These are phyloP conservation scores for Colletotrichum liaoningense DNA, from an alignment of 2,329 filamentous ascomycete species.

Conservation along the genomic window DNA sequence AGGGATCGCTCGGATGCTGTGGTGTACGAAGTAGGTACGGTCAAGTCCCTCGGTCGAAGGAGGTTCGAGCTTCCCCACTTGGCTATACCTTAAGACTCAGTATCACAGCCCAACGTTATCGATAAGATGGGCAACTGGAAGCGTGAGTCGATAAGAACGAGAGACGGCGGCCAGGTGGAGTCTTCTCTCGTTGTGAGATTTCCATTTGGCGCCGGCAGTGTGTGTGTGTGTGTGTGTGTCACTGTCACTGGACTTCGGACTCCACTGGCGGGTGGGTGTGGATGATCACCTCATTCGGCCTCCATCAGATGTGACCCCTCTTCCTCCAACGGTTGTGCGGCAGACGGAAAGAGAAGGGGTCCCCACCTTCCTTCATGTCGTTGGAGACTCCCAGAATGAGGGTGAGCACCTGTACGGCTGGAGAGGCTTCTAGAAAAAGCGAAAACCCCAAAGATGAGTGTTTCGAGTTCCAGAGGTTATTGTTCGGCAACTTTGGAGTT, in stretches of 20 bases:
- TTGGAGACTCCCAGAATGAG: neutral
- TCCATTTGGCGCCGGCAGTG: neutral
- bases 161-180: neutral
- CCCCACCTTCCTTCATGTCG: neutral
- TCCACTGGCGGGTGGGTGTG: neutral
- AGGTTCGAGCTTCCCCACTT: neutral
- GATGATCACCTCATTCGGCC: constrained; percentile 11
- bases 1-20: constrained; percentile 12
- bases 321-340: neutral
- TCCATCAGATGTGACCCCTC: constrained; percentile 2
- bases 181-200: neutral
- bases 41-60: neutral
- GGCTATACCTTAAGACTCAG: neutral
- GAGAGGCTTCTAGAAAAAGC: neutral
- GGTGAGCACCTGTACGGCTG: neutral
- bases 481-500: neutral
- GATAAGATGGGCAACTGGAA: neutral
- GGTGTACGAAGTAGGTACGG: neutral
- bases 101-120: neutral
- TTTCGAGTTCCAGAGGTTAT: neutral
- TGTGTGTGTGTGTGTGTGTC: neutral
- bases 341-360: neutral
- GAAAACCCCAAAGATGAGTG: neutral
- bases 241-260: neutral
- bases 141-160: constrained; percentile 12